A percentile compares a stretch with the other conserved stretches of the same genome.
These are phyloP conservation scores for Acrocalymma vagum DNA, from an alignment of 2,329 filamentous ascomycete genomes.

Conservation along the genomic window DNA sequence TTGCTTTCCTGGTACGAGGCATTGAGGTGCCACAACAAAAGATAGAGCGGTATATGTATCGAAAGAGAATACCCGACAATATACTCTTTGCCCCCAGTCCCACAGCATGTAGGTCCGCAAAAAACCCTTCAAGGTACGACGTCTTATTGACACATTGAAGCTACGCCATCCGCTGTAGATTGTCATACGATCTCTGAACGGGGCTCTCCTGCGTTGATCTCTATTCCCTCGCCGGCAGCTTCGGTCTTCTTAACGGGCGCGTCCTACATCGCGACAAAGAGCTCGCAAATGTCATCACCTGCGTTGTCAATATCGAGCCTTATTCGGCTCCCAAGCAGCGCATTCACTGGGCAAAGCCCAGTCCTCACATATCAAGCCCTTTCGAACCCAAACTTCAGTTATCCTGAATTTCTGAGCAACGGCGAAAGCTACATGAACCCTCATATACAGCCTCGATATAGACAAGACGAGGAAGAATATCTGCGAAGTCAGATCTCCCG, in stretches of 20 bases:
- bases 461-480: conserved; percentile 17
- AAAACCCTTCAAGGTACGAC: not conserved
- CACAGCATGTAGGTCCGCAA: conserved; percentile 10
- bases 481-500: conserved; percentile 18
- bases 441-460: conserved; percentile 13
- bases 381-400: conserved; percentile 7
- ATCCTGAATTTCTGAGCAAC: not conserved
- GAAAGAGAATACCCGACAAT: conserved; percentile 11
- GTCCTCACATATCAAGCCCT: conserved; percentile 15
- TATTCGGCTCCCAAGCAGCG: conserved; percentile 17
- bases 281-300: conserved; percentile 17
- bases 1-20: conserved; percentile 18
- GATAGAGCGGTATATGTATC: conserved; percentile 25
- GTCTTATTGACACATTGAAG: conserved; percentile 25
- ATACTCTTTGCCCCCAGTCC: conserved; percentile 20
- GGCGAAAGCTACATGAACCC: not conserved
- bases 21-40: conserved; percentile 16
- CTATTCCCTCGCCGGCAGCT: conserved; percentile 2
- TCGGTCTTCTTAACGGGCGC: conserved; percentile 5
- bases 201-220: conserved; percentile 5
- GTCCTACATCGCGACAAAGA: conserved; percentile 7
- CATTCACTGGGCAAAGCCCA: conserved; percentile 24
- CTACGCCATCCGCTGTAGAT: conserved; percentile 10
- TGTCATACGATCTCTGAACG: conserved; percentile 6
- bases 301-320: conserved; percentile 28